Evolutionary conservation across 768 basidiomycete genomes (phyloP).

Genomic region (Boletus eberwhitei): DNA sequence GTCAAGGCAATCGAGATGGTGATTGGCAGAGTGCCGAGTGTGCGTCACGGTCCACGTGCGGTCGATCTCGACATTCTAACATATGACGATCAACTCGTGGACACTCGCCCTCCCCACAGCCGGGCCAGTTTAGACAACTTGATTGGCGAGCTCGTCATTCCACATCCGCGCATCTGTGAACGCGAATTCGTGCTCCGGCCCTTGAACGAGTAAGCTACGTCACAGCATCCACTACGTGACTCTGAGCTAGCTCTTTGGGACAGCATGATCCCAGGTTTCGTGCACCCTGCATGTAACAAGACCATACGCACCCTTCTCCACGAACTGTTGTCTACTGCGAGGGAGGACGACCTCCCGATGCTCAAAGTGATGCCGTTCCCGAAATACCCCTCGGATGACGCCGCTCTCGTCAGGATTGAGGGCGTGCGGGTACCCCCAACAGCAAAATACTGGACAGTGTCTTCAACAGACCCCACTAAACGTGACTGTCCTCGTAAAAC

Average conservation of each 20-base stretch:
- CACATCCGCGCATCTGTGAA: constrained; percentile 78
- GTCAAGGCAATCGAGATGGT: constrained; percentile 70
- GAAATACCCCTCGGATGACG: constrained; percentile 38
- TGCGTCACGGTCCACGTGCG: constrained; percentile 84
- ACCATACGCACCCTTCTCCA: constrained; percentile 46
- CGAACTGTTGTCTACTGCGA: constrained; percentile 33
- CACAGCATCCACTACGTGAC: not conserved
- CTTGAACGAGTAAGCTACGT: constrained; percentile 64
- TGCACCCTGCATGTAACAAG: constrained; percentile 58
- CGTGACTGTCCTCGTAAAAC: constrained; percentile 39
- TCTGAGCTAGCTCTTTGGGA: not conserved
- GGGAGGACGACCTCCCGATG: constrained; percentile 46
- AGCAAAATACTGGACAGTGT: constrained; percentile 23
- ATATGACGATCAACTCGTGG: constrained; percentile 59
- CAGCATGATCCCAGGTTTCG: constrained; percentile 77
- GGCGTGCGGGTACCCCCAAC: constrained; percentile 20
- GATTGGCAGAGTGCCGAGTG: constrained; percentile 77
- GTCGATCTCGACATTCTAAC: constrained; percentile 78
- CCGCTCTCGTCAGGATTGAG: constrained; percentile 1
- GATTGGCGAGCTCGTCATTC: constrained; percentile 71
- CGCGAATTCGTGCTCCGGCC: constrained; percentile 92
- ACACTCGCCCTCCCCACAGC: constrained; percentile 46
- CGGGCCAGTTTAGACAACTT: constrained; percentile 51
- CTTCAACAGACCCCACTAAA: constrained; percentile 16
- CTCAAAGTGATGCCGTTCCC: constrained; percentile 76